Percentiles rank a stretch among this genome's conserved stretches.
These are phyloP conservation scores for Suhomyces bokatorum DNA, from an alignment of 1,139 yeast genomes.

Conservation along the genomic window DNA sequence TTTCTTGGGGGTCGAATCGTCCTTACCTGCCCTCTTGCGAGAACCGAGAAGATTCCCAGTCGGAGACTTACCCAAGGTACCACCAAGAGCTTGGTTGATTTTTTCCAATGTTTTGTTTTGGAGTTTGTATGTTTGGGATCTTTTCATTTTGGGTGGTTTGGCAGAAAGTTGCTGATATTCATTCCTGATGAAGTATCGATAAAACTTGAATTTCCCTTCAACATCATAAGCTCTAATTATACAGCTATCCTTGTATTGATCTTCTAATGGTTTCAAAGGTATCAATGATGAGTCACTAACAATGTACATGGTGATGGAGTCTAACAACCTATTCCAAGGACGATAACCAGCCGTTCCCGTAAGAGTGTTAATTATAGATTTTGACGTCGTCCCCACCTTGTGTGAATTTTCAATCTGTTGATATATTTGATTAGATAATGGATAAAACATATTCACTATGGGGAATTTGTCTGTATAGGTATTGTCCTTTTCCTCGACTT, in stretches of 20 bases:
- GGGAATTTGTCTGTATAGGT: conserved; percentile 21
- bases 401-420: conserved; percentile 42
- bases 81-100: conserved; percentile 24
- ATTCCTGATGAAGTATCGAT: conserved; percentile 56
- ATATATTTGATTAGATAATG: conserved; percentile 63
- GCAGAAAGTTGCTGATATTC: conserved; percentile 10
- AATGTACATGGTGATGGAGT: conserved; percentile 39
- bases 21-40: conserved; percentile 13
- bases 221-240: conserved; percentile 69
- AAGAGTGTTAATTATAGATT: conserved; percentile 48
- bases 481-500: conserved; percentile 15
- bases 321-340: conserved; percentile 52
- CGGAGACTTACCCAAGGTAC: conserved; percentile 30
- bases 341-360: conserved; percentile 58
- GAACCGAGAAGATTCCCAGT: conserved; percentile 21
- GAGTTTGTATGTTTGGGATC: conserved; percentile 5
- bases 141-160: conserved; percentile 10
- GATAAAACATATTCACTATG: conserved; percentile 54
- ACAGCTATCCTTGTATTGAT: conserved; percentile 26
- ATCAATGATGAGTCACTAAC: conserved; percentile 27
- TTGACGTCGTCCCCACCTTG: conserved; percentile 56
- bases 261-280: conserved; percentile 25
- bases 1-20: not conserved
- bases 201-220: conserved; percentile 72
- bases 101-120: conserved; percentile 15